Evolutionary conservation across 2,329 filamentous ascomycete species (phyloP).

Genomic region (Amauroascus verrucosus): DNA sequence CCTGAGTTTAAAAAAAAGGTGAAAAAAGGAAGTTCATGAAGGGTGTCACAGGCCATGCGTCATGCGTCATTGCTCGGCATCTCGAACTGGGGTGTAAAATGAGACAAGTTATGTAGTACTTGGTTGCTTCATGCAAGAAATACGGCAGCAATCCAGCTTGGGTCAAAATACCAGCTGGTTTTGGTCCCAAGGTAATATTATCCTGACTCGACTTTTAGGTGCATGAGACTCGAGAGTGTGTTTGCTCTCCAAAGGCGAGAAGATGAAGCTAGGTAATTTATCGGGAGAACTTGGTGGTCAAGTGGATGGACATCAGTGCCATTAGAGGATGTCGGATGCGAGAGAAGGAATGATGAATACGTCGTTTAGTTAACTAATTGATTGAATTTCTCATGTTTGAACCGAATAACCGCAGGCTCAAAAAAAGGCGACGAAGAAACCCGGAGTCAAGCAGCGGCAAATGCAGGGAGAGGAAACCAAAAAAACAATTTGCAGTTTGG

Average conservation of each 20-base stretch:
- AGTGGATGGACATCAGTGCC: neutral
- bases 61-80: neutral
- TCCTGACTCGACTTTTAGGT: too few species aligned
- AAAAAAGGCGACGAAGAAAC: too few species aligned
- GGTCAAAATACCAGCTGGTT: neutral
- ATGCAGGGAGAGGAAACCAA: too few species aligned
- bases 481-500: too few species aligned
- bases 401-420: too few species aligned
- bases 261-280: constrained; percentile 5
- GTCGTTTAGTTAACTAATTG: neutral
- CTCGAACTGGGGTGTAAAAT: too few species aligned
- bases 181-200: too few species aligned
- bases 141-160: too few species aligned
- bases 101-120: too few species aligned
- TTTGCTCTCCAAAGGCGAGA: neutral
- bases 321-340: neutral
- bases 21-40: neutral
- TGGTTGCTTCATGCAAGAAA: too few species aligned
- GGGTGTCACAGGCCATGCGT: constrained; percentile 3
- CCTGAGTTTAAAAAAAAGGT: neutral
- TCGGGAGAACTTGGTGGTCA: neutral
- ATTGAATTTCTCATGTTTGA: too few species aligned
- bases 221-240: neutral
- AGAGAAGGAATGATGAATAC: neutral
- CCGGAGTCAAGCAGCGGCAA: neutral